Evolutionary conservation across 2,329 filamentous ascomycete genomes (phyloP), one percentile per base, ranked within the genome.

Genomic region (Phoma sp.): DNA sequence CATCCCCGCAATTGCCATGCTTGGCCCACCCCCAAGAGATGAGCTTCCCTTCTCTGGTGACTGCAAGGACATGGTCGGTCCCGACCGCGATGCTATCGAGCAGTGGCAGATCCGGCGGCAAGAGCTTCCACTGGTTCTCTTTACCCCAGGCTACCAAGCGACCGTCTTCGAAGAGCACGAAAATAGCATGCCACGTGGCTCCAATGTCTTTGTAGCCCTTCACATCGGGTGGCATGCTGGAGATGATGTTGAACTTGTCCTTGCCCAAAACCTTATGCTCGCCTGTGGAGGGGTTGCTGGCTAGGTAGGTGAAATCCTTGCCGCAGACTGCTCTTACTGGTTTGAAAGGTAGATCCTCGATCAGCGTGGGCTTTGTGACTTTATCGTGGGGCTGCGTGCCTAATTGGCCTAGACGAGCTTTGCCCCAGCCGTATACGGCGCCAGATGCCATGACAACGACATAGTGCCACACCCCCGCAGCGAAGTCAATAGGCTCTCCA

Each of bases 11-110:
- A 72, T 99, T 99, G 1, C 95, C 95, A 76, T 99, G 95, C 75
- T 98, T 93, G 2, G 92, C 93, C 95, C 95, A 99, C 18, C 95
- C 95, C 91, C 93, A 98, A 1, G 90, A 85, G 43, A 96, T 76
- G 1, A 96, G 85, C 45, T 87, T 83, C 1, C 85, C 85, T 18
- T 82, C 79, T 8, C 76, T 77, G 0, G 89, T 86, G 24, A 93
- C 75, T 7, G 86, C 90, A 58, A 98, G 75, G n/a, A 85, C 86
- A 74, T 99, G 95, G 74, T 98, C 95, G 69, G 93, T 97, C 0
- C 95, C 95, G 40, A 89, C 84, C 3, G 90, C 89, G n/a, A 98
- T 82, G 23, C 80, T 78, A 8, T 77, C 75, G 3, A 92, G 67
- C 1, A 70, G 68, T 0, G 88, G 87, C 1, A 96, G 71, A 23